phyloP scores from a whole-genome alignment of 2,329 filamentous ascomycete species.

The Clonostachys solani region DNA sequence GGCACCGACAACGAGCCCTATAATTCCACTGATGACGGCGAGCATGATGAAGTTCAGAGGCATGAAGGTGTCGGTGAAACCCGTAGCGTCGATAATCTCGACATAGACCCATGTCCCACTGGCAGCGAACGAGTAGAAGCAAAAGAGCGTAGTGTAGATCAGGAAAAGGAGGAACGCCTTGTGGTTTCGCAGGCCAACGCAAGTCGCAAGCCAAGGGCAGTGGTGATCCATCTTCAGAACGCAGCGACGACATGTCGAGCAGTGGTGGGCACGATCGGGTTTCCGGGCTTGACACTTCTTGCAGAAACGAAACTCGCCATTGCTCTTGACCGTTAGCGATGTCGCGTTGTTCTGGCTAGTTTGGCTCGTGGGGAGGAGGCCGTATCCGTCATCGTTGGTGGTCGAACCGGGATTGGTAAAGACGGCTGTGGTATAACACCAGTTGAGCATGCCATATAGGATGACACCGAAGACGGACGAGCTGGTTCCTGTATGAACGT shows the following conservation, averaged over 20 bases:
- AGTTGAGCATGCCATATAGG: constrained; percentile 77
- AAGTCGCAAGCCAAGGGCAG: constrained; percentile 96
- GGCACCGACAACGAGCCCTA: constrained; percentile 80
- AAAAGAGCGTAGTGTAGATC: constrained; percentile 83
- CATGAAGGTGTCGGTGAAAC: constrained; percentile 71
- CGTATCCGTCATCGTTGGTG: constrained; percentile 65
- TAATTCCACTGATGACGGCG: constrained; percentile 82
- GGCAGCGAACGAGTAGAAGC: constrained; percentile 74
- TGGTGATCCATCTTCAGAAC: constrained; percentile 99
- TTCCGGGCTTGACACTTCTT: constrained; percentile 96
- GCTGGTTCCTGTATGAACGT: constrained; percentile 34
- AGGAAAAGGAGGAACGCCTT: constrained; percentile 93
- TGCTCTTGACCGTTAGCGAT: constrained; percentile 88
- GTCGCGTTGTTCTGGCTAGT: constrained; percentile 58
- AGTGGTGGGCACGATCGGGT: constrained; percentile 94
- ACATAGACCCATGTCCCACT: constrained; percentile 79
- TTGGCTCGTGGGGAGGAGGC: constrained; percentile 64
- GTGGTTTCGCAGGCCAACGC: constrained; percentile 90
- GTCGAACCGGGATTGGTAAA: constrained; percentile 84
- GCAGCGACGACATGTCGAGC: constrained; percentile 88
- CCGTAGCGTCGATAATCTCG: constrained; percentile 68
- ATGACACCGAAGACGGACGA: constrained; percentile 61
- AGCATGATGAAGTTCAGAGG: constrained; percentile 90
- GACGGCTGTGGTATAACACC: constrained; percentile 87
- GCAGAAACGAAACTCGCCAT: constrained; percentile 83